Base-by-base conservation (phyloP, 192 early-diverging fungal species). In the Neocallimastix lanati region DNA sequence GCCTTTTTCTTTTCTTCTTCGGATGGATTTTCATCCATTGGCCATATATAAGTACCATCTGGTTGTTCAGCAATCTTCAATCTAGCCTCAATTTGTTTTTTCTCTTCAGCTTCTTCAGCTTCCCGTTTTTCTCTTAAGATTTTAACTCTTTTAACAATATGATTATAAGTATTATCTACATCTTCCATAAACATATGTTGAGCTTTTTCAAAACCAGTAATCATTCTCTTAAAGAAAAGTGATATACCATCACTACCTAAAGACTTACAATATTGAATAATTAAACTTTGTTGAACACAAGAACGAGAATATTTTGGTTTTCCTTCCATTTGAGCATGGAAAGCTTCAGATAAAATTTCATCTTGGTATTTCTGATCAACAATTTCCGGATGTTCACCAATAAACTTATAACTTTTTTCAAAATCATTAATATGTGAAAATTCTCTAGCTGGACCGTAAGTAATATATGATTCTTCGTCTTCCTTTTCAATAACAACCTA, bases 291-390 rank as follows among this genome's bases (percentile, higher is more conserved):
- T 76, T 88, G 88, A 28, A 98, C 94, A 79, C 91, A 93, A 76
- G 90, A 90, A 78, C 90, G 86, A 29, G 94, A 90, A 35, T 88
- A 87, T 29, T 85, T 83, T 29, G 87, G 85, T n/a, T 93, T 87
- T 12, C 92, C 92, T 4, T 87, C 85, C 58, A 96, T 90, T 80
- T 95, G 89, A 18, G 88, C 84, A 28, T 89, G 87, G 79, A 98
- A 96, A 0, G 93, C 96, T 27, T 93, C 89, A 13, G 91, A 92
- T 79, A 98, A 86, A 67, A 98, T 93, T 84, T 94, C 88, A 82
- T 98, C 94, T 6, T 90, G 87, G 79, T 91, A 91, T 18, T 83
- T 86, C 79, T 94, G 90, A 37, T 85, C 87, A 29, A 92, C 89
- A 13, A 98, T 84, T 15, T 90, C 83, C 27, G 92, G 88, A 81